phyloP scores from a whole-genome alignment of 805 yeast species.

The Barnettozyma sp. region DNA sequence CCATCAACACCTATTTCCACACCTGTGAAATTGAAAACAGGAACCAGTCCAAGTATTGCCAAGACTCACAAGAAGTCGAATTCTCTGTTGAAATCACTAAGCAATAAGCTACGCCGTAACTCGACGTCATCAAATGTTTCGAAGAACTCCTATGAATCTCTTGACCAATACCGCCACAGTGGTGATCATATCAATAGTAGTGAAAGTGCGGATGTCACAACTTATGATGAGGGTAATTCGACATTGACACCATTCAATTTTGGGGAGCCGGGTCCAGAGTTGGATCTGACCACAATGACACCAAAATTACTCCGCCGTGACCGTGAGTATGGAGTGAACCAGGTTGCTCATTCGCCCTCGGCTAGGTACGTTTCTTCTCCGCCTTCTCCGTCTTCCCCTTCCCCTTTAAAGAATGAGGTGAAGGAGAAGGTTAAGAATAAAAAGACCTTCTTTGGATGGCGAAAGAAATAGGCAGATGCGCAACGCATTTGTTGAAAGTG shows the following conservation, averaged over 20 bases:
- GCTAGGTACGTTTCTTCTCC: too few species aligned
- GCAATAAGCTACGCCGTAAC: constrained; percentile 16
- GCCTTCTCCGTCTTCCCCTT: too few species aligned
- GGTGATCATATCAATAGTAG: too few species aligned
- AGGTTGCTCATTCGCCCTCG: too few species aligned
- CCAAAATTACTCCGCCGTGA: constrained; percentile 48
- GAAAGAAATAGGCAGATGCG: constrained; percentile 14
- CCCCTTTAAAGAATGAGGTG: constrained; percentile 1
- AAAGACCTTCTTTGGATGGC: constrained; percentile 14
- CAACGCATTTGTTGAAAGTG: too few species aligned
- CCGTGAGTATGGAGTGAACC: too few species aligned
- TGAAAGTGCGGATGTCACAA: constrained; percentile 11
- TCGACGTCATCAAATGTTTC: constrained; percentile 14
- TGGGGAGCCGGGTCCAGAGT: constrained; percentile 26
- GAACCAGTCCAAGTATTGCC: not conserved
- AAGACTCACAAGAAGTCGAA: constrained; percentile 20
- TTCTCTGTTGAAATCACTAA: constrained; percentile 17
- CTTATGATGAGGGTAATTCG: constrained; percentile 17
- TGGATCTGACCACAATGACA: constrained; percentile 22
- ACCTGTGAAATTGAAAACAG: not conserved
- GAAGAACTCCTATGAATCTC: not conserved
- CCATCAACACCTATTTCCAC: constrained; percentile 5
- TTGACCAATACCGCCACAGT: too few species aligned
- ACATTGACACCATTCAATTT: constrained; percentile 23
- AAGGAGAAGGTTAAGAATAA: constrained; percentile 6